These are phyloP conservation scores for Colletotrichum simmondsii DNA, from an alignment of 2,329 filamentous ascomycete genomes.

Conservation along the genomic window DNA sequence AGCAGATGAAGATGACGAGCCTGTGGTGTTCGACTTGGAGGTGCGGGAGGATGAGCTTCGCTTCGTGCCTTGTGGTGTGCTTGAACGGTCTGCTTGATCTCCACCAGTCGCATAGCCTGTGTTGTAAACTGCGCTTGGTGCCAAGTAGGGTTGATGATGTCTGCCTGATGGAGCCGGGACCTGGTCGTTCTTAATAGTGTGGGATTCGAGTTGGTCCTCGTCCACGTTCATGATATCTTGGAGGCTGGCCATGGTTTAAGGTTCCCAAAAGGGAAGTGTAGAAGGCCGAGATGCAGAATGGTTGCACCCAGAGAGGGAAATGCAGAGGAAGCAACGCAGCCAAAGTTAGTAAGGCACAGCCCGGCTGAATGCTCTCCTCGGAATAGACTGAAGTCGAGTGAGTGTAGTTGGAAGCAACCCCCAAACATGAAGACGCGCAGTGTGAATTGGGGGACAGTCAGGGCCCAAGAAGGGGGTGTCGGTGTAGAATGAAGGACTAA, in stretches of 20 bases:
- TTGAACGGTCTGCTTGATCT: constrained; percentile 44
- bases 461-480: constrained; percentile 36
- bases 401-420: constrained; percentile 45
- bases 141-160: constrained; percentile 43
- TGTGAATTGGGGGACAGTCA: constrained; percentile 33
- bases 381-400: constrained; percentile 44
- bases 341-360: constrained; percentile 61
- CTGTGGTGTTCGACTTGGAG: constrained; percentile 42
- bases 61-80: constrained; percentile 47
- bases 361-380: constrained; percentile 49
- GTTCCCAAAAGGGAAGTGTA: constrained; percentile 52
- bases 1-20: constrained; percentile 37
- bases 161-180: constrained; percentile 46
- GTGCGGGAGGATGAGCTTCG: constrained; percentile 46
- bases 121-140: constrained; percentile 47
- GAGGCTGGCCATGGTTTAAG: constrained; percentile 63
- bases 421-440: constrained; percentile 40
- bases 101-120: constrained; percentile 53
- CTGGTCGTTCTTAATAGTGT: constrained; percentile 58
- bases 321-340: constrained; percentile 40
- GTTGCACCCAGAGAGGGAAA: constrained; percentile 16
- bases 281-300: constrained; percentile 26
- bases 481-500: constrained; percentile 26
- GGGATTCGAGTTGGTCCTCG: constrained; percentile 57
- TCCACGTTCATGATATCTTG: constrained; percentile 68